Percentiles rank a stretch among this genome's conserved stretches.
These are phyloP conservation scores for Aspergillus neoniger DNA, from an alignment of 2,329 filamentous ascomycete genomes.

Conservation along the genomic window DNA sequence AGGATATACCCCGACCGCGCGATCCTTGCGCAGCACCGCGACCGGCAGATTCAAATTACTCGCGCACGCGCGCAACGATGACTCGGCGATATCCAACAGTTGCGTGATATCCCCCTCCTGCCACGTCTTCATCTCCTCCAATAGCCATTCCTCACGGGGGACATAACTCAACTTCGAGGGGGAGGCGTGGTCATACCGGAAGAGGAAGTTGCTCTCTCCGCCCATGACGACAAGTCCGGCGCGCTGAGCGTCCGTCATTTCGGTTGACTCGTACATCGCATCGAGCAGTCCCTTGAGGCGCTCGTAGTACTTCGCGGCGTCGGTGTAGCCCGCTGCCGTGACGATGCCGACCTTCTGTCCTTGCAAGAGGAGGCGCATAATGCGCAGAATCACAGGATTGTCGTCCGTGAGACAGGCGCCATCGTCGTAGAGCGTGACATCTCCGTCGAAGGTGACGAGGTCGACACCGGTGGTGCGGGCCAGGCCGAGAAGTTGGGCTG, in stretches of 20 bases:
- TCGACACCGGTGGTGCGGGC: constrained; percentile 71
- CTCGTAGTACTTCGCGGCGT: constrained; percentile 80
- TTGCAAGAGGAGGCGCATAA: constrained; percentile 70
- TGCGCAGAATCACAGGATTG: constrained; percentile 73
- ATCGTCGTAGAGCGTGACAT: constrained; percentile 93
- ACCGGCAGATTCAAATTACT: constrained; percentile 78
- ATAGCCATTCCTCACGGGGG: constrained; percentile 58
- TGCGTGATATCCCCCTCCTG: constrained; percentile 68
- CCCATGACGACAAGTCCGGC: constrained; percentile 87
- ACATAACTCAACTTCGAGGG: constrained; percentile 69
- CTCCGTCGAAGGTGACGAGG: constrained; percentile 93
- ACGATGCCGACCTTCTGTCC: constrained; percentile 91
- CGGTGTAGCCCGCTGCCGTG: constrained; percentile 92
- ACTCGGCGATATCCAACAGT: constrained; percentile 87
- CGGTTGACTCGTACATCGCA: constrained; percentile 65
- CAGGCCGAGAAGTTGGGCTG: constrained; percentile 91
- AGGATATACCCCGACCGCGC: constrained; percentile 77
- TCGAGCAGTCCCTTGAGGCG: constrained; percentile 85
- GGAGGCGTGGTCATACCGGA: constrained; percentile 69
- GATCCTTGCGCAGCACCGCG: constrained; percentile 79
- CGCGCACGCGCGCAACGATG: constrained; percentile 78
- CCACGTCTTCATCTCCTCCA: constrained; percentile 57
- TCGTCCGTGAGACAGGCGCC: constrained; percentile 74
- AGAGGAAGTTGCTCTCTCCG: constrained; percentile 94
- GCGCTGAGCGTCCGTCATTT: constrained; percentile 67